phyloP scores from a whole-genome alignment of 169 alveolate species.

The Cystoisospora suis region DNA sequence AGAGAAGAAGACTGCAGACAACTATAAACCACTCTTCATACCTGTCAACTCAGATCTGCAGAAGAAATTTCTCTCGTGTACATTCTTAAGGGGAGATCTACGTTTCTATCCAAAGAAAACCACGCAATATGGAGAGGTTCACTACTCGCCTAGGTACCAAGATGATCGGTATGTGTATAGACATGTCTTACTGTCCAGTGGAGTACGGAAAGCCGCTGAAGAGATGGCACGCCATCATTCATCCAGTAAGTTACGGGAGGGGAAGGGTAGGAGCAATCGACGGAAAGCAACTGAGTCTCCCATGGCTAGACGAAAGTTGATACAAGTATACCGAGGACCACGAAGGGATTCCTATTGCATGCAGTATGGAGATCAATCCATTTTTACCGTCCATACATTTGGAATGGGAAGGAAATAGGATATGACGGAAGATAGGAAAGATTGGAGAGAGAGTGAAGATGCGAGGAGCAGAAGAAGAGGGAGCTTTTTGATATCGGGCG shows the following conservation, averaged over 20 bases:
- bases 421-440: too few relatives aligned
- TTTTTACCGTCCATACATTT: too few relatives aligned
- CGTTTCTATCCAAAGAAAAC: neutral
- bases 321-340: neutral
- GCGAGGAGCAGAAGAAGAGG: too few relatives aligned
- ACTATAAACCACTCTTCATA: neutral
- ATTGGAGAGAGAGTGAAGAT: too few relatives aligned
- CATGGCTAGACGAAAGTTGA: neutral
- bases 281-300: neutral
- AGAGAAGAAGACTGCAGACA: neutral
- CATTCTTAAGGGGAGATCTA: neutral
- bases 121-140: neutral
- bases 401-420: too few relatives aligned
- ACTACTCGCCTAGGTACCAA: constrained; percentile 82
- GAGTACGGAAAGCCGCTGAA: constrained; percentile 81
- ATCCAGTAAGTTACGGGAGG: constrained; percentile 7
- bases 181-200: constrained; percentile 80
- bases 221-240: constrained; percentile 41
- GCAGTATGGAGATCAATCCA: too few relatives aligned
- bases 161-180: constrained; percentile 85
- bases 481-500: too few relatives aligned
- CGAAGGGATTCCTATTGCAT: too few relatives aligned
- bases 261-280: too few relatives aligned
- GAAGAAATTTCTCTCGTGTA: neutral
- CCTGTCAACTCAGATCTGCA: neutral